Base-by-base conservation (phyloP, 2,329 filamentous ascomycete species). In the Colletotrichum aenigma region DNA sequence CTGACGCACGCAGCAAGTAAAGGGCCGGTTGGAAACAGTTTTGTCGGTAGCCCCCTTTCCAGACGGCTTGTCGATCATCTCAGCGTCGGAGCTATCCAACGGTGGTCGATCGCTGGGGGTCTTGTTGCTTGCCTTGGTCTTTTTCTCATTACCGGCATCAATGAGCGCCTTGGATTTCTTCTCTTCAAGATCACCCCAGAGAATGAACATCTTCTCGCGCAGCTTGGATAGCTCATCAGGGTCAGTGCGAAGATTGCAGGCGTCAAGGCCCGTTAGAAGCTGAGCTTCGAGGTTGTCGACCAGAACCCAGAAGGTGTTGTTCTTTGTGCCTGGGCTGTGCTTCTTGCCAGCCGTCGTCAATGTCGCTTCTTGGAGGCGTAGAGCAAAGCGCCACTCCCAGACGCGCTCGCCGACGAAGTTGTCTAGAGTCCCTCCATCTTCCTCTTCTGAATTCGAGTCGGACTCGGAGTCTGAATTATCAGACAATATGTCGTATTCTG, bases 141-240 rank as follows among this genome's bases (percentile, higher is more conserved):
- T 79, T 21, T 77, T 80, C 64, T 79, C 80, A 52, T 79, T 75
- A 72, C 76, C 76, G 67, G 76, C 81, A 78, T 81, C 83, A 74
- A 79, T 76, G 24, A 83, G 78, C 3, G 82, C 79, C n/a, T 79
- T 82, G 3, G 80, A 79, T 81, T 94, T 95, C 64, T 86, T 83
- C 81, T 98, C 95, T 81, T 96, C 93, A 2, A 98, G 87, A 76
- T 98, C 91, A 2, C 96, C 96, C 96, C 96, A 98, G 2, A 98
- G 87, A 43, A 91, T 86, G 81, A 93, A 96, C 71, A 98, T 87
- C 79, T 90, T 93, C 78, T 97, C 91, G 66, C 91, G 90, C 6
- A 98, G 85, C 8, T 82, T 77, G 4, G 79, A 81, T 1, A 97
- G 85, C 2, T 85, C 80, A 0, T 82, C 67, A 4, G 83, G 79